Evolutionary conservation across 305 asterid genomes (phyloP), one percentile per base, ranked within the genome.

Genomic region (Fraxinus ornus): DNA sequence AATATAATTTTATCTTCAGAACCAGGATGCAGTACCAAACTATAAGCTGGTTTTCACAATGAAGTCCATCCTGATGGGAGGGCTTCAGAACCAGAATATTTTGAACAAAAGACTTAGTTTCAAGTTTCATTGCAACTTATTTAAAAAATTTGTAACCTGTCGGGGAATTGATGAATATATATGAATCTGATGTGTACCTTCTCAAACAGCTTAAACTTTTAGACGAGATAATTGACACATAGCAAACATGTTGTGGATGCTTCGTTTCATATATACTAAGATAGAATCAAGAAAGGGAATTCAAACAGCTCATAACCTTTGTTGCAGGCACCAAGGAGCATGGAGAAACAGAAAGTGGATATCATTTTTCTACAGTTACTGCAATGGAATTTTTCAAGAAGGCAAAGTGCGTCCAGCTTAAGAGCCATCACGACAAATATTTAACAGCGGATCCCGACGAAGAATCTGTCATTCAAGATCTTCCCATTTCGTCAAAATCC

Each of bases 371-470:
- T 19, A 21, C 70, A 21, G 87, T 35, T 64, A 87, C 94, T 17
- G 93, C 89, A 19, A 88, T 90, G 90, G 95, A 92, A 3, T 92
- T 94, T 87, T 92, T 94, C 87, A 82, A 82, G 88, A 89, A 86
- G 68, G 98, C 95, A 13, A 89, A 90, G 85, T 77, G 88, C 10
- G 76, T 94, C 44, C 83, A 92, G 86, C 90, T 94, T 8, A 87
- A 83, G 84, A 92, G 98, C 90, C 85, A 85, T 76, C 97, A 94
- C 85, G 86, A 88, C 44, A 94, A 94, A 68, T 93, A 84, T 82
- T 75, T 94, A 12, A 30, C 88, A 21, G 95, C 97, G 2, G 90
- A 89, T 49, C 41, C 70, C 10, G 12, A 60, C 2, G 30, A 60
- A 60, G 70, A 60, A 60, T 60, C 70, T 2, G 94, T 94, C 6